Evolutionary conservation across 768 basidiomycete species (phyloP), one percentile per base, ranked within the genome.

Genomic region (Trametes gibbosa): DNA sequence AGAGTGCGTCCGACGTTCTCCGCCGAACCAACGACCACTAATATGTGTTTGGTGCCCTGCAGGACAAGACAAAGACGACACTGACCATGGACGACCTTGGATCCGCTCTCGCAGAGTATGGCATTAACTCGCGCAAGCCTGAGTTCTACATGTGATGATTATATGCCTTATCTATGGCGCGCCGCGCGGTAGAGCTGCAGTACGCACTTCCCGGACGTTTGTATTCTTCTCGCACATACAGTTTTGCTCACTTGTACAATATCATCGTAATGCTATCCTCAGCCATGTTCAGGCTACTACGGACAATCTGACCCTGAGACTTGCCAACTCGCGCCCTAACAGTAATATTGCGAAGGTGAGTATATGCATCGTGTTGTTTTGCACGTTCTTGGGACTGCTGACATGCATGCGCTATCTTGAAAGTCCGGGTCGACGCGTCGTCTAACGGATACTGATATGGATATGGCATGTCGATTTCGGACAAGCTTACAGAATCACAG

Each of bases 61-160:
- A 93, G 90, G 92, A 93, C 69, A 91, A 95, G 69, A 95, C 92
- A 40, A 85, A 91, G 62, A 98, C 96, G 40, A 92, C 94, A 0
- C 75, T 99, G 63, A 97, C 93, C 19, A 98, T 98, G 95, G 97
- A 99, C 53, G 97, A 99, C 70, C 79, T 99, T 35, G 91, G 90
- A 59, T 80, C 93, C 5, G 97, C 97, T 1, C 81, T 99, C 32
- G 81, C 82, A n/a, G 97, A 99, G 73, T 97, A 98, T 67, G 96
- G 96, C 5, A 93, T 99, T 67, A 95, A 90, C 65, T 82, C 92
- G 14, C 86, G 89, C 70, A 96, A 97, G 66, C 94, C 96, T 16
- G 95, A 98, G 61, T 98, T 94, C 73, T 98, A 90, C 74, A 79
- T 94, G 74, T 94, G 49, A 61, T 40, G 50, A 17, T 14, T 19